Evolutionary conservation across 2,329 filamentous ascomycete species (phyloP).

Genomic region (Chrysoporthe cubensis): DNA sequence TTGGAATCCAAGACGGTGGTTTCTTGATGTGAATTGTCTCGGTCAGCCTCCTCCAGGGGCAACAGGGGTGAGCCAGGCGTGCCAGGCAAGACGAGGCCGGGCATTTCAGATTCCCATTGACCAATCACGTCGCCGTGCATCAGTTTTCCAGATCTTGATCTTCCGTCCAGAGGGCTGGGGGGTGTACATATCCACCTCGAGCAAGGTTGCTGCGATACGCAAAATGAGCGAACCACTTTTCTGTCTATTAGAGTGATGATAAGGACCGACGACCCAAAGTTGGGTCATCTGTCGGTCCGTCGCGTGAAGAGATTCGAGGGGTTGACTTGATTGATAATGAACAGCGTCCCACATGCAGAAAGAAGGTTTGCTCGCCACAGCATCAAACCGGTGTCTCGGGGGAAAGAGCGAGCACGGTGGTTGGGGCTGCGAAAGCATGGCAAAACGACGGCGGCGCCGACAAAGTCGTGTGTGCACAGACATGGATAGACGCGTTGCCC

Average conservation of each 20-base stretch:
- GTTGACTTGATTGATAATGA: neutral
- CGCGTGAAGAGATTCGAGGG: slow-evolving; percentile 14
- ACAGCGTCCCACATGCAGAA: neutral
- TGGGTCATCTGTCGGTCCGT: slow-evolving; percentile 1
- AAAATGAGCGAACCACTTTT: slow-evolving; percentile 29
- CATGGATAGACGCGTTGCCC: slow-evolving; percentile 1
- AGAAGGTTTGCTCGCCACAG: neutral
- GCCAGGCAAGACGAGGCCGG: neutral
- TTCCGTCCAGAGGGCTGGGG: slow-evolving; percentile 9
- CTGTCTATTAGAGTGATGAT: slow-evolving; percentile 24
- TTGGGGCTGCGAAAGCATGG: slow-evolving; percentile 11
- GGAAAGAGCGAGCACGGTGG: slow-evolving; percentile 11
- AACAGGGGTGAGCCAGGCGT: slow-evolving; percentile 12
- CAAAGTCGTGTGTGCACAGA: slow-evolving; percentile 11
- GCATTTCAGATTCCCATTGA: slow-evolving; percentile 16
- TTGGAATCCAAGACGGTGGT: slow-evolving; percentile 12
- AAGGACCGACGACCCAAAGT: slow-evolving; percentile 11
- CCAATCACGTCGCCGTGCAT: slow-evolving; percentile 20
- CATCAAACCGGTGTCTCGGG: neutral
- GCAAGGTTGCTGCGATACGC: slow-evolving; percentile 21
- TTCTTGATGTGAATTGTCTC: neutral
- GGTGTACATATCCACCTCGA: slow-evolving; percentile 18
- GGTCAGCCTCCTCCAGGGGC: slow-evolving; percentile 19
- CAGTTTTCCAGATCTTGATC: slow-evolving; percentile 21
- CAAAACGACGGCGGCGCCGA: slow-evolving; percentile 18